Percentiles rank a stretch among this genome's conserved stretches.
phyloP scores from a whole-genome alignment of 2,329 filamentous ascomycete genomes.

The Phaeosphaeriaceae sp. region DNA sequence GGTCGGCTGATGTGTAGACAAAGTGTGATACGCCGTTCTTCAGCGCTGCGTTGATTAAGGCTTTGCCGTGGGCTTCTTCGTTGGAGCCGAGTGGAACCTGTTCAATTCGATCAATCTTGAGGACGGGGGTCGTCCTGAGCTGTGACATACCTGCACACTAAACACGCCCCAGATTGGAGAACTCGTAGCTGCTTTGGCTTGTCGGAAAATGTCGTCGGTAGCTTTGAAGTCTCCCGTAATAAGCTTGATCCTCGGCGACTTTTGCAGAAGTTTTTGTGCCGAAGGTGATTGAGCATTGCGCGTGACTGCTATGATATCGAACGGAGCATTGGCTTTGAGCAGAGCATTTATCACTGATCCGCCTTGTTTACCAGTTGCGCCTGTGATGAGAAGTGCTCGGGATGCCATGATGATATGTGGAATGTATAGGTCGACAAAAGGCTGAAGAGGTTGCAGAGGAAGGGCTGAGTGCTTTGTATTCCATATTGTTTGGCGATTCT shows the following conservation, averaged over 20 bases:
- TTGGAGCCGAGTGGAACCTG: conserved; percentile 27
- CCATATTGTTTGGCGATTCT: neutral
- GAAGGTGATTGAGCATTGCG: conserved; percentile 57
- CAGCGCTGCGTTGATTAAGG: conserved; percentile 43
- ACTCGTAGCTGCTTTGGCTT: conserved; percentile 45
- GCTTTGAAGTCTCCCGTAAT: conserved; percentile 63
- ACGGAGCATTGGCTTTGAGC: conserved; percentile 41
- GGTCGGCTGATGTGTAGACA: conserved; percentile 48
- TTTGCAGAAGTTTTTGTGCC: conserved; percentile 56
- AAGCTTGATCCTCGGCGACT: conserved; percentile 58
- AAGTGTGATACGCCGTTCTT: conserved; percentile 43
- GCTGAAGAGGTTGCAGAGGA: neutral
- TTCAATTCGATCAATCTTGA: neutral
- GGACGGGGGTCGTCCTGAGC: neutral
- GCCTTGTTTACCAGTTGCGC: conserved; percentile 56
- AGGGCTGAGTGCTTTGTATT: neutral
- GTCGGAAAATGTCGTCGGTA: conserved; percentile 57
- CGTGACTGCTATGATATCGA: conserved; percentile 65
- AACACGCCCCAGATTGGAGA: conserved; percentile 42
- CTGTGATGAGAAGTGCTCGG: conserved; percentile 47
- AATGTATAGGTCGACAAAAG: neutral
- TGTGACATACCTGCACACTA: conserved; percentile 32
- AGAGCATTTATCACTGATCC: conserved; percentile 50
- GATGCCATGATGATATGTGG: conserved; percentile 4
- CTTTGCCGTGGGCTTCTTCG: conserved; percentile 48